Percentiles rank a stretch among this genome's conserved stretches.
Evolutionary conservation across 2,329 filamentous ascomycete genomes (phyloP).

Genomic region (Botryotinia calthae): DNA sequence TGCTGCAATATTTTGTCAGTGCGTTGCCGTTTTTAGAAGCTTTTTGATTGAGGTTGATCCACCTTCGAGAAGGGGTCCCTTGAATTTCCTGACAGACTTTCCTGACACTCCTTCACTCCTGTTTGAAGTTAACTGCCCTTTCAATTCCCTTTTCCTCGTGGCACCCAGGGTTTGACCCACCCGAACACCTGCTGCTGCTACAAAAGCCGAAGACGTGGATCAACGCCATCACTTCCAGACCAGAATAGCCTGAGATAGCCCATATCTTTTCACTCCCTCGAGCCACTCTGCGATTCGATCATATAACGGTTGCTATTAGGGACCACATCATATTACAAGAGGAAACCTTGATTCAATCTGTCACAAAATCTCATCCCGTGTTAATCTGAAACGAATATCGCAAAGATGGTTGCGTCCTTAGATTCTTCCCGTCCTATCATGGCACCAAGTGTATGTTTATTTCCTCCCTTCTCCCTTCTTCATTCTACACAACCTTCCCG

Average conservation of each 20-base stretch:
- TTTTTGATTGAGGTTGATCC: background rate
- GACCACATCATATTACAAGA: constrained; percentile 5
- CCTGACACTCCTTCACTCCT: background rate
- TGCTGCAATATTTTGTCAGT: background rate
- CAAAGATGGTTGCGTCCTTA: constrained; percentile 44
- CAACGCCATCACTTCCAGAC: constrained; percentile 13
- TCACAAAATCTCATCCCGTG: constrained; percentile 1
- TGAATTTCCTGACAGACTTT: constrained; percentile 26
- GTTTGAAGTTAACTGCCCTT: background rate
- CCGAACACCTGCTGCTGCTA: background rate
- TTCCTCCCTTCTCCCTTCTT: constrained; percentile 20
- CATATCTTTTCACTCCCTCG: background rate
- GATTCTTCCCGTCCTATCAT: constrained; percentile 56
- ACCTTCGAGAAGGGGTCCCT: constrained; percentile 26
- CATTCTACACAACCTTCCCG: constrained; percentile 13
- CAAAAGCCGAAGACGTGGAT: constrained; percentile 13
- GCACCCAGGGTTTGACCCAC: constrained; percentile 4
- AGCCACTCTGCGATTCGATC: constrained; percentile 19
- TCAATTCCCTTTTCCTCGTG: constrained; percentile 21
- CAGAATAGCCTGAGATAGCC: background rate
- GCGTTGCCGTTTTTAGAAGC: constrained; percentile 17
- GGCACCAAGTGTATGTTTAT: constrained; percentile 48
- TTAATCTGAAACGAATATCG: constrained; percentile 17
- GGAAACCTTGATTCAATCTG: background rate
- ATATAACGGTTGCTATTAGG: constrained; percentile 13